Evolutionary conservation across 345 rosid species (phyloP).

Genomic region (Punica granatum): DNA sequence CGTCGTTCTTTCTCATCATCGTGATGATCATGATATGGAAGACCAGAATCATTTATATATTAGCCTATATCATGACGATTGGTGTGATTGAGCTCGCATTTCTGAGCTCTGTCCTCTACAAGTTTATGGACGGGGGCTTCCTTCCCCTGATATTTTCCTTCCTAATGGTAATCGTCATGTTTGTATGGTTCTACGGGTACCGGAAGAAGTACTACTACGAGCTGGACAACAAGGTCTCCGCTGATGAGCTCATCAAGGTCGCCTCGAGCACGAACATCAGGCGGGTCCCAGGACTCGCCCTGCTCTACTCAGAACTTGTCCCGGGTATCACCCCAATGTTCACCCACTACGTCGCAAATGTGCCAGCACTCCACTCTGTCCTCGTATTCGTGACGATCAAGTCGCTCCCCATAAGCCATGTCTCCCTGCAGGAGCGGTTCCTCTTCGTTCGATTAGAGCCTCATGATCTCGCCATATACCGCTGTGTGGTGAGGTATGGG

Average conservation of each 20-base stretch:
- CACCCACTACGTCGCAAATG: constrained; percentile 14
- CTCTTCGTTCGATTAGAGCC: constrained; percentile 17
- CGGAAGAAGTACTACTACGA: constrained; percentile 22
- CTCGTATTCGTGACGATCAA: constrained; percentile 26
- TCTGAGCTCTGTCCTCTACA: constrained; percentile 23
- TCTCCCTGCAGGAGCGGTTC: constrained; percentile 17
- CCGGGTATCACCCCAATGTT: constrained; percentile 26
- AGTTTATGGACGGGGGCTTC: constrained; percentile 27
- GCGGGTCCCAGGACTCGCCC: constrained; percentile 16
- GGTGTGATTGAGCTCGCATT: constrained; percentile 13
- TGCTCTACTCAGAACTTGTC: constrained; percentile 27
- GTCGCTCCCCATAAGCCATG: constrained; percentile 21
- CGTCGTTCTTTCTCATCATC: constrained; percentile 17
- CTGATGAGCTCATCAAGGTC: not conserved
- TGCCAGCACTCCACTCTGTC: constrained; percentile 20
- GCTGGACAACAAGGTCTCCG: constrained; percentile 11
- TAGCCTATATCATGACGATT: constrained; percentile 17
- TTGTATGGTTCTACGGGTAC: constrained; percentile 24
- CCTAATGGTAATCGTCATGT: constrained; percentile 22
- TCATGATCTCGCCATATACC: constrained; percentile 13
- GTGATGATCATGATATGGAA: constrained; percentile 40
- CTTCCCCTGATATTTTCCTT: constrained; percentile 20
- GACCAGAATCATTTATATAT: constrained; percentile 15
- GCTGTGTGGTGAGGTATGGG: constrained; percentile 28
- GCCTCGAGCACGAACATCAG: constrained; percentile 1